Evolutionary conservation across 805 yeast genomes (phyloP).

Genomic region (Scheffersomyces lignosus): DNA sequence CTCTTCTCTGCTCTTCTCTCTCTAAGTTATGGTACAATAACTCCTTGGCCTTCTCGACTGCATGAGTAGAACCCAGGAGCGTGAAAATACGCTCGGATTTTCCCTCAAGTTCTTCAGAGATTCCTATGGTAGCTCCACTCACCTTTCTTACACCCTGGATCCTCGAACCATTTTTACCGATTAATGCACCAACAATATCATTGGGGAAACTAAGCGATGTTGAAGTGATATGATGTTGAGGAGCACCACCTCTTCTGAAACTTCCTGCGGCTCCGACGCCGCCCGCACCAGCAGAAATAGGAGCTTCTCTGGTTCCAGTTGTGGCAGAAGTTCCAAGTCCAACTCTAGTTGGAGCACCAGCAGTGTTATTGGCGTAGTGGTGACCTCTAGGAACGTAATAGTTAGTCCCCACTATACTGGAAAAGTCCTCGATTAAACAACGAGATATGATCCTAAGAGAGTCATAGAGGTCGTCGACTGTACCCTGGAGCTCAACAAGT

Average conservation of each 20-base stretch:
- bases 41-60: slow-evolving; percentile 58
- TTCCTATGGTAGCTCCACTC: slow-evolving; percentile 76
- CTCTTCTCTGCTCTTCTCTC: slow-evolving; percentile 52
- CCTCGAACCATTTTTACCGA: slow-evolving; percentile 83
- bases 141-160: slow-evolving; percentile 81
- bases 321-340: slow-evolving; percentile 5
- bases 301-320: slow-evolving; percentile 1
- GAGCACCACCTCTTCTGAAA: slow-evolving; percentile 1
- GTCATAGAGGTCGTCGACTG: slow-evolving; percentile 58
- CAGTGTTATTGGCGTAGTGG: slow-evolving; percentile 1
- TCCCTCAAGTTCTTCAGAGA: slow-evolving; percentile 67
- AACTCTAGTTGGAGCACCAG: slow-evolving; percentile 1
- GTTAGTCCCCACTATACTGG: slow-evolving; percentile 61
- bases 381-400: slow-evolving; percentile 56
- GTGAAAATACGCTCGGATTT: slow-evolving; percentile 69
- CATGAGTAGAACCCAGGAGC: slow-evolving; percentile 57
- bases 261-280: slow-evolving; percentile 1
- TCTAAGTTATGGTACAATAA: slow-evolving; percentile 60
- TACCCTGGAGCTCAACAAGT: slow-evolving; percentile 83
- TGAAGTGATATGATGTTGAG: slow-evolving; percentile 24
- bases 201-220: slow-evolving; percentile 64
- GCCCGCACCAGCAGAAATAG: not conserved
- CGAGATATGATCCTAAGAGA: slow-evolving; percentile 61
- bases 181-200: slow-evolving; percentile 84
- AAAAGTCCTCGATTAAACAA: slow-evolving; percentile 74